Evolutionary conservation across 2,329 filamentous ascomycete species (phyloP).

Genomic region (Verticillium zaregamsianum): DNA sequence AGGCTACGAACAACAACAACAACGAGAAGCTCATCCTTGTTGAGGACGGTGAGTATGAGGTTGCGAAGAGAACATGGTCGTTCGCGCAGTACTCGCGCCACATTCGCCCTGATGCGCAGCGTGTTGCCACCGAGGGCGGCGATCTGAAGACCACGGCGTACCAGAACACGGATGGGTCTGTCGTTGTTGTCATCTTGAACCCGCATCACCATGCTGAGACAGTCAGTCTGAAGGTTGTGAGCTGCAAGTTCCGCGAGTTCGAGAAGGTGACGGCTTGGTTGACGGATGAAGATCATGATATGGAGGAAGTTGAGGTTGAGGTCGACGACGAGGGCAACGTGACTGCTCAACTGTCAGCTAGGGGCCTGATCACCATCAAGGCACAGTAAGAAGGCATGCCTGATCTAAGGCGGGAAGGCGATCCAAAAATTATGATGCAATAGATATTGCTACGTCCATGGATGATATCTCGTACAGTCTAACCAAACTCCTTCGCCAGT

Average conservation of each 20-base stretch:
- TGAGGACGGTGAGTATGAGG: conserved; percentile 25
- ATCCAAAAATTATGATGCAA: no score
- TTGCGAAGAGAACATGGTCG: conserved; percentile 29
- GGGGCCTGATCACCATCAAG: conserved; percentile 3
- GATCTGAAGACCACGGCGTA: conserved; percentile 29
- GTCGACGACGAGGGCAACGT: background rate
- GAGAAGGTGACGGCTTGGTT: background rate
- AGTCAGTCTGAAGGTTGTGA: background rate
- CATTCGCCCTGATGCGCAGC: conserved; percentile 29
- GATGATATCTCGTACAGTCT: no score
- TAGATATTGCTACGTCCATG: no score
- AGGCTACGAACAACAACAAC: conserved; percentile 4
- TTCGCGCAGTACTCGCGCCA: conserved; percentile 34
- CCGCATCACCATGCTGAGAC: background rate
- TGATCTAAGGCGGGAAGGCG: no score
- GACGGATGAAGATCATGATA: conserved; percentile 2
- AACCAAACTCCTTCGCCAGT: no score
- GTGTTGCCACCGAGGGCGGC: conserved; percentile 22
- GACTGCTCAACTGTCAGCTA: background rate
- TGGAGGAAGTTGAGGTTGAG: conserved; percentile 2
- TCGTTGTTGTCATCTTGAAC: conserved; percentile 1
- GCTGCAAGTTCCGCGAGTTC: background rate
- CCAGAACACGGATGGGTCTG: conserved; percentile 27
- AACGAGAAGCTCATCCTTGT: conserved; percentile 22
- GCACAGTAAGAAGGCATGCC: background rate